Percentiles rank a stretch among this genome's conserved stretches.
Conservation (phyloP, 169 alveolate species). For the Cryptosporidium felis region DNA sequence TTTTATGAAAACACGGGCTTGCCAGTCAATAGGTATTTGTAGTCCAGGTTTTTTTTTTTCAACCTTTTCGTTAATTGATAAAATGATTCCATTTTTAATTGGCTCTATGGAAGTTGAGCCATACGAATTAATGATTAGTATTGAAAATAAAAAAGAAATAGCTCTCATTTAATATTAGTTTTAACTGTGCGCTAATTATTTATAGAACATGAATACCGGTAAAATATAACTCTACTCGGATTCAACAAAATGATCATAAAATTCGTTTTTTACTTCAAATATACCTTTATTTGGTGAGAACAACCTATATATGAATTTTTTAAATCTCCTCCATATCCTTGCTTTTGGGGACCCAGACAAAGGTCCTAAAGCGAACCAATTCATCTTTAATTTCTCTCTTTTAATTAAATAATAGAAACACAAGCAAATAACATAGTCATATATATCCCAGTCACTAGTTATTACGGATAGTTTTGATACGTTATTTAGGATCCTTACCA, state of each 20-base stretch:
- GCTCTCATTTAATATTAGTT: not conserved
- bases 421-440: conserved; percentile 38
- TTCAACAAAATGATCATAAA: not conserved
- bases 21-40: conserved; percentile 14
- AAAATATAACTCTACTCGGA: not conserved
- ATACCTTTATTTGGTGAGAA: conserved; percentile 39
- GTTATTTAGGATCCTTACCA: conserved; percentile 44
- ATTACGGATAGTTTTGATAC: conserved; percentile 40
- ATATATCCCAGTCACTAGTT: conserved; percentile 58
- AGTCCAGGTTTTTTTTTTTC: conserved; percentile 7
- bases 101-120: not conserved
- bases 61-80: conserved; percentile 23
- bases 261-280: conserved; percentile 9
- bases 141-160: not conserved
- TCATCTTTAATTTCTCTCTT: conserved; percentile 47
- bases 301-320: not conserved
- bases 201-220: not conserved
- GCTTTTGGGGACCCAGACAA: conserved; percentile 56
- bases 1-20: conserved; percentile 22
- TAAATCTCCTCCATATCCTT: conserved; percentile 57
- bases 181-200: too few species aligned
- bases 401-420: conserved; percentile 36
- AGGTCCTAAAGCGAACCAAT: conserved; percentile 68
- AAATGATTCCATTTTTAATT: not conserved
- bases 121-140: not conserved